Percentiles rank a stretch among this genome's conserved stretches.
Evolutionary conservation across 2,329 filamentous ascomycete species (phyloP).

Genomic region (Colletotrichum costaricense): DNA sequence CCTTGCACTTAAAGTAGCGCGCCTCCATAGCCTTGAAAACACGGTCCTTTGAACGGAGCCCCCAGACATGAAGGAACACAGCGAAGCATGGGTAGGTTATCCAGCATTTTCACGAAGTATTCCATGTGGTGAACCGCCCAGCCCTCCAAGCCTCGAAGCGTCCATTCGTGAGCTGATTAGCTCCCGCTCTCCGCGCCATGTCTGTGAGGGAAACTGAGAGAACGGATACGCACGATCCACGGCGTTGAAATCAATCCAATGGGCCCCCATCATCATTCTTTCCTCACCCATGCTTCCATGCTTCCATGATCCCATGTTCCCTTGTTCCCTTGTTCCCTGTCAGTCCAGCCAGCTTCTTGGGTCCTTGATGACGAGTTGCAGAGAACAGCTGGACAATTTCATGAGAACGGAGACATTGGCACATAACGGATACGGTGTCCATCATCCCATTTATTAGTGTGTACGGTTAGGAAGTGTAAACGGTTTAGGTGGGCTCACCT

Average conservation of each 20-base stretch:
- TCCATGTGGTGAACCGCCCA: background rate
- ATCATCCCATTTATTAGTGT: background rate
- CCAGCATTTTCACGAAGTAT: background rate
- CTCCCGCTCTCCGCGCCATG: background rate
- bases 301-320: background rate
- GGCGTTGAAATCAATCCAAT: background rate
- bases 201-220: background rate
- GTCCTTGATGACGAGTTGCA: background rate
- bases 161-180: background rate
- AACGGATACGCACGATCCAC: no score
- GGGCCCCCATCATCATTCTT: background rate
- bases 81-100: background rate
- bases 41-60: background rate
- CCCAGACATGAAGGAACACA: background rate
- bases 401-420: background rate
- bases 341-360: constrained; percentile 1
- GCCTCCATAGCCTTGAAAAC: background rate
- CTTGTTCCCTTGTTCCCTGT: background rate
- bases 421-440: background rate
- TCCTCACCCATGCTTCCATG: background rate
- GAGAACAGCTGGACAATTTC: background rate
- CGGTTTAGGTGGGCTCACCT: background rate
- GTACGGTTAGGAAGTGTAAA: background rate
- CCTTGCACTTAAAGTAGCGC: background rate
- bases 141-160: background rate